Evolutionary conservation across 192 early-diverging fungal genomes (phyloP), one percentile per base, ranked within the genome.

Genomic region (Chytriomyces confervae): DNA sequence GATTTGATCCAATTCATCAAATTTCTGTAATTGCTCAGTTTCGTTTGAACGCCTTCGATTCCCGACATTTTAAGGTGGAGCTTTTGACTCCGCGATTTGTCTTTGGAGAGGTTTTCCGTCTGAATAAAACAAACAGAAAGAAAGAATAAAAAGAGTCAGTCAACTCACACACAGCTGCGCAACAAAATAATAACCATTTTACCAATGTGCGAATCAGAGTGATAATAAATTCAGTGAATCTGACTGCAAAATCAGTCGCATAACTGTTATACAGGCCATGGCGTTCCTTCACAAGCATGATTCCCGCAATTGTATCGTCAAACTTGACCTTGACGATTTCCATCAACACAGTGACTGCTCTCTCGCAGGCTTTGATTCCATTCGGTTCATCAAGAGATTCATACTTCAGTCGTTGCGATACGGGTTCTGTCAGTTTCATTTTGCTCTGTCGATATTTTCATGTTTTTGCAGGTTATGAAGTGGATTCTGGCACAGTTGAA

Each of bases 1-100:
- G 76, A 84, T 69, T 89, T 89, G 43, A 89, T 71, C 88, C 88
- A 89, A 48, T 61, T 79, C 53, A 89, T 61, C 9, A 89, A 69
- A 24, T 80, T 79, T 8, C 82, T 53, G 66, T 86, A 89, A 45
- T 80, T 71, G 66, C 72, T 85, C 6, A 86, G 60, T 66, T 83
- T 84, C 47, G 67, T 74, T 69, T 89, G 87, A 44, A 89, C 50
- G n/a, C 43, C 23, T 44, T 89, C 88, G 70, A 87, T 82, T 0
- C 76, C 82, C 43, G 74, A 20, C 20, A 77, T 64, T 82, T 46
- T 71, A 0, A 70, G 66, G 7, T 23, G 29, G 5, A n/a, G 24
- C 66, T 82, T 81, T 20, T 76, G 18, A 11, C n/a, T 50, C n/a
- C 53, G 8, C 11, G 27, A 0, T 18, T 77, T 77, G 23, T 77